These are phyloP conservation scores for Saccharomycopsis olivae DNA, from an alignment of 805 yeast genomes.

Conservation along the genomic window DNA sequence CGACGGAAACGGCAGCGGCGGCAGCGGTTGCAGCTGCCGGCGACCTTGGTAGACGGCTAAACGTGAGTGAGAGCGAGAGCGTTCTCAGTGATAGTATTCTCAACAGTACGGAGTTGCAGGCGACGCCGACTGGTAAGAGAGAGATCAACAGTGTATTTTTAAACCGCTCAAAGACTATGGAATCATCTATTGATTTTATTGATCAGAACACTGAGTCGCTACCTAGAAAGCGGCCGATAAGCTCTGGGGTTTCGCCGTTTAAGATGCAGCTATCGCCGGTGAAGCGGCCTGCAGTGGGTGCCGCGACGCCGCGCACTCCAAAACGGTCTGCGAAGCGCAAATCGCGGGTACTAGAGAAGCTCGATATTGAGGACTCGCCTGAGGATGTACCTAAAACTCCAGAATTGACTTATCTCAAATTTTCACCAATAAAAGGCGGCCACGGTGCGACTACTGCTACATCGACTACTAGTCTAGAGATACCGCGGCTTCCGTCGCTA, in stretches of 20 bases:
- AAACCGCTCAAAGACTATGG: conserved; percentile 1
- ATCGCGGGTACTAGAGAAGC: conserved; percentile 12
- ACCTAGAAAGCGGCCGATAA: background rate
- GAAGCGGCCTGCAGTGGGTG: background rate
- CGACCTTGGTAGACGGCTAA: no score
- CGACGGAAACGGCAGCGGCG: no score
- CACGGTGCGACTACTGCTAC: conserved; percentile 3
- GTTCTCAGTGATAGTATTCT: no score
- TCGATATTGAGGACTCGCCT: conserved; percentile 17
- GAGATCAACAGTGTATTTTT: conserved; percentile 8
- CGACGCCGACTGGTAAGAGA: conserved; percentile 9
- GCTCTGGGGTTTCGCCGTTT: conserved; percentile 3
- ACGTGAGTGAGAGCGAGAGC: no score
- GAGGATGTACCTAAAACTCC: conserved; percentile 19
- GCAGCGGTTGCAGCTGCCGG: no score
- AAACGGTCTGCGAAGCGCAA: conserved; percentile 2
- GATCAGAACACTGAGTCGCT: conserved; percentile 16
- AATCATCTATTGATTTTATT: conserved; percentile 5
- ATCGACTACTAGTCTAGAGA: conserved; percentile 7
- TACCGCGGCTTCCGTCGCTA: conserved; percentile 8
- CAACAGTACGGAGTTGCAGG: no score
- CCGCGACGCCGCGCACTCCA: conserved; percentile 6
- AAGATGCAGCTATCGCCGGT: conserved; percentile 12
- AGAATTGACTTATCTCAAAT: conserved; percentile 17
- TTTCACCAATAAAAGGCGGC: conserved; percentile 13